Evolutionary conservation across 495 filamentous ascomycete species (phyloP).

Genomic region (Hypoxylon intermedium): DNA sequence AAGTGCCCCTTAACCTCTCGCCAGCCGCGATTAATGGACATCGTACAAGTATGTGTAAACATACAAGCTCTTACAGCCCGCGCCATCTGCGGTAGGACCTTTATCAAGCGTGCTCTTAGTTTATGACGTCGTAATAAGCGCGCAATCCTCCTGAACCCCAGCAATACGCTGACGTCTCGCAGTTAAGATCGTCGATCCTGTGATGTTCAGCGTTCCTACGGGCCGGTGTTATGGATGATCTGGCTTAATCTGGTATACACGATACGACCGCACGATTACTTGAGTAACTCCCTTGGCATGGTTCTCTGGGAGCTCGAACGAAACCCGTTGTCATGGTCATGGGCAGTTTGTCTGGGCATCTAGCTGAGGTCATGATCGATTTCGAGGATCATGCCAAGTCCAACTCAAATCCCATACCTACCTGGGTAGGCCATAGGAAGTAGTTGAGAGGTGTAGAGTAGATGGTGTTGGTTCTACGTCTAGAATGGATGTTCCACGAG

Average conservation of each 20-base stretch:
- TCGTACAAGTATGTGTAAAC: background rate
- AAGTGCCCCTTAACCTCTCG: background rate
- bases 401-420: too few species aligned
- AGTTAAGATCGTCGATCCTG: constrained; percentile 19
- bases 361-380: background rate
- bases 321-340: background rate
- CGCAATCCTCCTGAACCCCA: constrained; percentile 8
- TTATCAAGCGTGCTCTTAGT: constrained; percentile 6
- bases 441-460: too few species aligned
- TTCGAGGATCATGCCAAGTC: too few species aligned
- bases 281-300: constrained; percentile 2
- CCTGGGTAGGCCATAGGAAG: too few species aligned
- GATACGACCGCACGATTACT: constrained; percentile 1
- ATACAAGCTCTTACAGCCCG: background rate
- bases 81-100: constrained; percentile 32
- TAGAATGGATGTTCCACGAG: too few species aligned
- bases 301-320: background rate
- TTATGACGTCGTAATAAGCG: constrained; percentile 25
- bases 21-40: constrained; percentile 5
- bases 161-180: constrained; percentile 11
- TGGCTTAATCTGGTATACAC: constrained; percentile 5
- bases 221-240: background rate
- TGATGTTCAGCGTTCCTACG: background rate
- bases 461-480: too few species aligned
- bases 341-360: background rate